Conservation (phyloP, 2,329 filamentous ascomycete species). For the Lecanicillium sp. region DNA sequence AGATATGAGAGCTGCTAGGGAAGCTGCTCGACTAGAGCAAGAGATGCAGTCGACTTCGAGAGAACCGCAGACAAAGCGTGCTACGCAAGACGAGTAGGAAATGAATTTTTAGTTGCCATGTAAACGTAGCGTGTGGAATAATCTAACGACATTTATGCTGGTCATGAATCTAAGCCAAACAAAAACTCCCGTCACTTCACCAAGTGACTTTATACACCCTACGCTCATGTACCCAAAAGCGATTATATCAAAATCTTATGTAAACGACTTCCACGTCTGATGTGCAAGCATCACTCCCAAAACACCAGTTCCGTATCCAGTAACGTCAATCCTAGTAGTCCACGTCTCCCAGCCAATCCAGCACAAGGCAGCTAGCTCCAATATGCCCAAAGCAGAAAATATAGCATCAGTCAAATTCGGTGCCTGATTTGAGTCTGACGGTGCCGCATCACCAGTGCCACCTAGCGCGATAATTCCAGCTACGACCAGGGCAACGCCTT, state of each 20-base stretch:
- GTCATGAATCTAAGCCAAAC: background rate
- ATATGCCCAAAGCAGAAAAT: slow-evolving; percentile 20
- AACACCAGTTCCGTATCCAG: slow-evolving; percentile 19
- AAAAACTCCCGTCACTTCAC: too few relatives aligned
- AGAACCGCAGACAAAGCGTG: too few relatives aligned
- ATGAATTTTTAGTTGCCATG: background rate
- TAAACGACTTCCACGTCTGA: slow-evolving; percentile 17
- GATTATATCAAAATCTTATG: too few relatives aligned
- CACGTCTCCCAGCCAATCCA: slow-evolving; percentile 25
- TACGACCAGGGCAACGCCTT: slow-evolving; percentile 17
- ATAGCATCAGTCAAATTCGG: slow-evolving; percentile 15
- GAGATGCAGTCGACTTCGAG: background rate
- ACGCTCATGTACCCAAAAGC: too few relatives aligned
- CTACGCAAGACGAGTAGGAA: too few relatives aligned
- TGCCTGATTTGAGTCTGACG: slow-evolving; percentile 5
- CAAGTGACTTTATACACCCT: background rate
- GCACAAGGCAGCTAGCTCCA: slow-evolving; percentile 23
- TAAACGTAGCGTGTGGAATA: too few relatives aligned
- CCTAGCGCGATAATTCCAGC: slow-evolving; percentile 22
- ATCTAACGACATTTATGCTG: too few relatives aligned
- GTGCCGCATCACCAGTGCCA: slow-evolving; percentile 19
- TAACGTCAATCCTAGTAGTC: slow-evolving; percentile 15
- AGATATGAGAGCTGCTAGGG: background rate
- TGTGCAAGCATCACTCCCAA: slow-evolving; percentile 24
- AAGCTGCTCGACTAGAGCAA: background rate